phyloP scores from a whole-genome alignment of 345 rosid genomes.

The Theobroma cacao region DNA sequence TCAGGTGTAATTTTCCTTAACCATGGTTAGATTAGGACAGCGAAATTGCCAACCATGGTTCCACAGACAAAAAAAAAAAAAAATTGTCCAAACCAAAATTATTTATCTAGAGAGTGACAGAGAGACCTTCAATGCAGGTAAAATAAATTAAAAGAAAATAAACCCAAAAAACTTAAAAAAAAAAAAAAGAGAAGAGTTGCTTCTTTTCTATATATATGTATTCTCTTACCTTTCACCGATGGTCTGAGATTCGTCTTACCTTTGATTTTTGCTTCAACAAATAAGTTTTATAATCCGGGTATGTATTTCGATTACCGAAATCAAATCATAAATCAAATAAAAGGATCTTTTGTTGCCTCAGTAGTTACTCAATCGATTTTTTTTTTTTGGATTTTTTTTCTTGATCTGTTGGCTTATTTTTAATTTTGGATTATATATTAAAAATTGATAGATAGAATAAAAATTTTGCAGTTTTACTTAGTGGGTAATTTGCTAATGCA shows the following conservation, averaged over 20 bases:
- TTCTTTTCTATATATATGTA: slow-evolving; percentile 6
- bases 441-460: neutral
- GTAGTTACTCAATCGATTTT: slow-evolving; percentile 1
- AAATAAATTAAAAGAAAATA: neutral
- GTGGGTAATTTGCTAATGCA: slow-evolving; percentile 12
- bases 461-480: slow-evolving; percentile 1
- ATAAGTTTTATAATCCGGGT: slow-evolving; percentile 31
- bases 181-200: neutral
- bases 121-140: neutral
- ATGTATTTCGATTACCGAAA: slow-evolving; percentile 26
- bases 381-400: neutral
- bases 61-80: neutral
- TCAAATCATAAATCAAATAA: slow-evolving; percentile 16
- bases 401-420: slow-evolving; percentile 3
- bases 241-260: slow-evolving; percentile 29
- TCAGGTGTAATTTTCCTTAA: neutral
- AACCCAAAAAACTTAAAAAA: neutral
- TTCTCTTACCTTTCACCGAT: slow-evolving; percentile 17
- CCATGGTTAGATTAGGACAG: slow-evolving; percentile 15
- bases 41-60: slow-evolving; percentile 17
- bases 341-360: slow-evolving; percentile 10
- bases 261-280: slow-evolving; percentile 28
- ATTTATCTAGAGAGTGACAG: neutral
- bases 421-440: slow-evolving; percentile 15
- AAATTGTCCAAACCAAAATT: neutral